phyloP scores from a whole-genome alignment of 1,284 basidiomycete species.

The Hortiboletus rubellus region DNA sequence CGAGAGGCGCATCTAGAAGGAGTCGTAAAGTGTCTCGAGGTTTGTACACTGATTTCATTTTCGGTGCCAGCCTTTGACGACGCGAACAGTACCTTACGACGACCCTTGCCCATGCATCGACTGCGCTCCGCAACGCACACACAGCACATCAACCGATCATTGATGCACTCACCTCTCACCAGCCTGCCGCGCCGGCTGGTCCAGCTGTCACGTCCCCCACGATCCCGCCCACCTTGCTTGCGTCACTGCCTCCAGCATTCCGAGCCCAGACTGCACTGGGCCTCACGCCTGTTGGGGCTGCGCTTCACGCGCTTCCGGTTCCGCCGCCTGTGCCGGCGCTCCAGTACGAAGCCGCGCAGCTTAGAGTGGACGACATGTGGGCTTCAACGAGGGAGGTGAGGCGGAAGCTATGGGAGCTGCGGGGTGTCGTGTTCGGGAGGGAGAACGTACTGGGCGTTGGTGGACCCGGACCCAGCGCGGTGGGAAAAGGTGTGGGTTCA shows the following conservation, averaged over 20 bases:
- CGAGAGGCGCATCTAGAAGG: slow-evolving; percentile 58
- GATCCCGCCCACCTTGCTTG: slow-evolving; percentile 3
- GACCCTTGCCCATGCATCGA: slow-evolving; percentile 54
- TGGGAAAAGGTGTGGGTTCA: slow-evolving; percentile 30
- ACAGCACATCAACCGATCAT: slow-evolving; percentile 50
- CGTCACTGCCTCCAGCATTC: not conserved
- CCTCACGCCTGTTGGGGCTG: slow-evolving; percentile 22
- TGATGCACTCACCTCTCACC: slow-evolving; percentile 44
- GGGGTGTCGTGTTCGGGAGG: slow-evolving; percentile 43
- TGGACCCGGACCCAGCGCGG: slow-evolving; percentile 36
- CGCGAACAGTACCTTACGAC: slow-evolving; percentile 48
- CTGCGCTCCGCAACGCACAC: slow-evolving; percentile 55
- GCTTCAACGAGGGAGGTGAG: slow-evolving; percentile 61
- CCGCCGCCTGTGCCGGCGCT: slow-evolving; percentile 59
- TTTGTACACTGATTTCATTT: slow-evolving; percentile 18
- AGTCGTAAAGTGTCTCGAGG: slow-evolving; percentile 41
- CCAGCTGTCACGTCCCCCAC: not conserved
- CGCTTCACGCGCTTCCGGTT: slow-evolving; percentile 27
- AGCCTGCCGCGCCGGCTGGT: not conserved
- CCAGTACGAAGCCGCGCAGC: slow-evolving; percentile 68
- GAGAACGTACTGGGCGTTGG: slow-evolving; percentile 23
- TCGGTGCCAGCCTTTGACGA: slow-evolving; percentile 1
- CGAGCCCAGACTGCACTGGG: slow-evolving; percentile 4
- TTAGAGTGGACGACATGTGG: slow-evolving; percentile 64
- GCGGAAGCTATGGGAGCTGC: slow-evolving; percentile 58